A percentile compares a stretch with the other conserved stretches of the same genome.
phyloP scores from a whole-genome alignment of 2,329 filamentous ascomycete genomes.

The Furcasterigmium sp. region DNA sequence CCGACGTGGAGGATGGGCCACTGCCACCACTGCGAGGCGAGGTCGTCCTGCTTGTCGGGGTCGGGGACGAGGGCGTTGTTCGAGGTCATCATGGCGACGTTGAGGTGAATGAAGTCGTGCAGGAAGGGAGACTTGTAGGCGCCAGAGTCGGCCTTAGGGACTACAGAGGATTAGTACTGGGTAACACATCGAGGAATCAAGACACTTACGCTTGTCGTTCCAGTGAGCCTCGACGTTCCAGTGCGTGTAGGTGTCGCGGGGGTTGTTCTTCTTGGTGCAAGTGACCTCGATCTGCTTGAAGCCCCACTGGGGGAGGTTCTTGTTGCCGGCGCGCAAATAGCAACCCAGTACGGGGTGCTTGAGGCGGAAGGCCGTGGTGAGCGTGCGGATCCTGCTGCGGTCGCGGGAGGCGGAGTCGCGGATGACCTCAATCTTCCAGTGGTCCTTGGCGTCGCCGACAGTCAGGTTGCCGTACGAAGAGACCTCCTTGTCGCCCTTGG shows the following conservation, averaged over 20 bases:
- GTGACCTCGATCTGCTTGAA: constrained; percentile 99
- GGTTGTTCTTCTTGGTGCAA: constrained; percentile 89
- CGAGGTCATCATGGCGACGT: constrained; percentile 99
- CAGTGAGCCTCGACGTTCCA: constrained; percentile 97
- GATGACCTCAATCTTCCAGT: constrained; percentile 92
- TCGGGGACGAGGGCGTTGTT: constrained; percentile 98
- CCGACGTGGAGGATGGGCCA: constrained; percentile 96
- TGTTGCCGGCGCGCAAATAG: constrained; percentile 91
- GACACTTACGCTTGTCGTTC: constrained; percentile 80
- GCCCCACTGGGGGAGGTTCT: constrained; percentile 96
- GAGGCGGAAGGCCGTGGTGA: constrained; percentile 89
- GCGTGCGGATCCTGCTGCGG: constrained; percentile 76
- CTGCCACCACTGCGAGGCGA: constrained; percentile 96
- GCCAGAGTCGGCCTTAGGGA: constrained; percentile 82
- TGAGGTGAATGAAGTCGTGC: constrained; percentile 95
- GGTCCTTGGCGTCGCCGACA: constrained; percentile 93
- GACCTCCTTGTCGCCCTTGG: constrained; percentile 87
- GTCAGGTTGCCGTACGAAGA: constrained; percentile 95
- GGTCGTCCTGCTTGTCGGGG: constrained; percentile 97
- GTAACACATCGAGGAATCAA: constrained; percentile 4
- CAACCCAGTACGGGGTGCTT: constrained; percentile 79
- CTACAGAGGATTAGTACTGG: constrained; percentile 40
- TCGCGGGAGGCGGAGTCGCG: constrained; percentile 84
- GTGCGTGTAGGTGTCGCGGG: constrained; percentile 89
- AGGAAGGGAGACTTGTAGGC: constrained; percentile 96